Conservation (phyloP, 345 rosid genomes). For the Pugionium dolabratum region DNA sequence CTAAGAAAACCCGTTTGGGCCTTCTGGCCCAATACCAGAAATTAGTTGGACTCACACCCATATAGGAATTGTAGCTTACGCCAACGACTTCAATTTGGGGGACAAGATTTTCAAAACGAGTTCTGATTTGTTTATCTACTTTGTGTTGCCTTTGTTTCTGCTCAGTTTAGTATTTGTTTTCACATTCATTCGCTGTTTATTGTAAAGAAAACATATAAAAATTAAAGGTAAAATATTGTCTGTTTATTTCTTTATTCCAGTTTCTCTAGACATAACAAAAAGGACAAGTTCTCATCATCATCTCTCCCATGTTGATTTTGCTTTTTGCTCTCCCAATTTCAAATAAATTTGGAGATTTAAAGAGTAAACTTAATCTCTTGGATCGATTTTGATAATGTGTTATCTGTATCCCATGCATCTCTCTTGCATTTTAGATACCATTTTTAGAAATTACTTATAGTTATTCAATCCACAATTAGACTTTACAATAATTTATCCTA, state of each 20-base stretch:
- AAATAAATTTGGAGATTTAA: constrained; percentile 7
- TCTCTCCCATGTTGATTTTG: constrained; percentile 38
- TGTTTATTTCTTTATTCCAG: constrained; percentile 55
- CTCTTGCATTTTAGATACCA: background rate
- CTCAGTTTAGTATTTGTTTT: constrained; percentile 29
- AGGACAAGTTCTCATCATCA: constrained; percentile 43
- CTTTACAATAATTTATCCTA: background rate
- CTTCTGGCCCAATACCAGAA: too few species aligned
- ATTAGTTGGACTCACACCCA: too few species aligned
- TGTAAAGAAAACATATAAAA: constrained; percentile 4
- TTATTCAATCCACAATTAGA: background rate
- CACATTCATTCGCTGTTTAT: background rate
- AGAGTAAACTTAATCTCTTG: background rate
- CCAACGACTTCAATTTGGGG: too few species aligned
- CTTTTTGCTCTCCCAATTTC: constrained; percentile 41
- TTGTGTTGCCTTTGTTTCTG: constrained; percentile 25
- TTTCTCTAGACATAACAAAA: constrained; percentile 40
- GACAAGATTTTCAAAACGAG: constrained; percentile 29
- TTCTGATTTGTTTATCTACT: constrained; percentile 16
- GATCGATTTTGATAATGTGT: background rate
- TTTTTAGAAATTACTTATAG: background rate
- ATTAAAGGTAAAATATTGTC: constrained; percentile 65
- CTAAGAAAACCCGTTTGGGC: too few species aligned
- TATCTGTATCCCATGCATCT: background rate
- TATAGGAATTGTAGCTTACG: too few species aligned